A percentile compares a stretch with the other conserved stretches of the same genome.
Conservation (phyloP, 2,329 filamentous ascomycete genomes). For the Trichophyton verrucosum region DNA sequence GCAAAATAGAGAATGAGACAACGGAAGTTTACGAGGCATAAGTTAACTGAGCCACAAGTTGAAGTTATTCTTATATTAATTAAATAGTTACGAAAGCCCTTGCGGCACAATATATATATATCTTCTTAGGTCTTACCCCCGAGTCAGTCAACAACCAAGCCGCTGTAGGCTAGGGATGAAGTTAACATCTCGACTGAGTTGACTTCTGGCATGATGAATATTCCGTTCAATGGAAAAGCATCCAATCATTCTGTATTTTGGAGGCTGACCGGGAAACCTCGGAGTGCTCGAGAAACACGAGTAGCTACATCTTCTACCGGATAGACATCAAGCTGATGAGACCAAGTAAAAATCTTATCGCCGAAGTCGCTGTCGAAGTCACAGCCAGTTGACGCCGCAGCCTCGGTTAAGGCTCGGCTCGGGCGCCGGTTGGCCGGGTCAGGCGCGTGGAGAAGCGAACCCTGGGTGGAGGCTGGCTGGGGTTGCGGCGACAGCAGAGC, state of each 20-base stretch:
- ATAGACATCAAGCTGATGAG: too few species aligned
- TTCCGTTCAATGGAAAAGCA: background rate
- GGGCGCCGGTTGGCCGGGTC: background rate
- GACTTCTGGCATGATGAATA: constrained; percentile 3
- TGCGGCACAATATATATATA: too few species aligned
- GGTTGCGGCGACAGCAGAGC: background rate
- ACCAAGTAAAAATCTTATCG: too few species aligned
- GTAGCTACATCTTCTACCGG: too few species aligned
- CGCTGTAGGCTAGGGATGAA: constrained; percentile 1
- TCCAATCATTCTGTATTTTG: constrained; percentile 1
- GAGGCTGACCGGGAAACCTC: background rate
- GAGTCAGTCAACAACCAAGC: background rate
- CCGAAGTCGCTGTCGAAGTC: too few species aligned
- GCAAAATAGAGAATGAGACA: too few species aligned
- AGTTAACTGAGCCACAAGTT: too few species aligned
- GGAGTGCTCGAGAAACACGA: background rate
- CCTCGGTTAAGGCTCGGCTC: constrained; percentile 3
- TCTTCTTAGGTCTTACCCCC: too few species aligned
- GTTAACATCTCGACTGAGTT: constrained; percentile 5
- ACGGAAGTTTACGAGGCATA: too few species aligned
- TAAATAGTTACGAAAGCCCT: too few species aligned
- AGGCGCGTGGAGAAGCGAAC: background rate
- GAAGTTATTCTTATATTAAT: too few species aligned
- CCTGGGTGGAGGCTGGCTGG: background rate
- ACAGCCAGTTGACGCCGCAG: background rate